phyloP scores from a whole-genome alignment of 495 filamentous ascomycete species.

The Penicillium paxilli region DNA sequence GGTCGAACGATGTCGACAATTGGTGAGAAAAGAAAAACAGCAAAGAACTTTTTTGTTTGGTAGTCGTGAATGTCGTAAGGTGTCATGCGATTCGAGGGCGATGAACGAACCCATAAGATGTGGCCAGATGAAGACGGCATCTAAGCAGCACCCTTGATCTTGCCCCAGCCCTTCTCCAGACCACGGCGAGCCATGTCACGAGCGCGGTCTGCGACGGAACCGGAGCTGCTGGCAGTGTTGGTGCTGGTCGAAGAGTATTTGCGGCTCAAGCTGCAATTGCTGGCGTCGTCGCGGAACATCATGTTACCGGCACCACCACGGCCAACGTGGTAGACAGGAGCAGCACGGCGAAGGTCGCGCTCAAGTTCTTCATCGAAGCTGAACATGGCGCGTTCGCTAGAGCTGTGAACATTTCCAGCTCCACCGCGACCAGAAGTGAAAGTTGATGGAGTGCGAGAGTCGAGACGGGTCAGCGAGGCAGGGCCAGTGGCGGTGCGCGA shows the following conservation, averaged over 20 bases:
- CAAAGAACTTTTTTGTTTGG: constrained; percentile 29
- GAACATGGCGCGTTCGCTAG: constrained; percentile 70
- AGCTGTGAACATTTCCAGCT: constrained; percentile 79
- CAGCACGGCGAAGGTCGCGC: constrained; percentile 61
- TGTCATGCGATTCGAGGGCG: constrained; percentile 16
- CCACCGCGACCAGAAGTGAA: constrained; percentile 87
- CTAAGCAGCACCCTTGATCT: constrained; percentile 43
- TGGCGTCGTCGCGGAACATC: constrained; percentile 42
- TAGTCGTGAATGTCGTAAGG: constrained; percentile 31
- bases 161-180: constrained; percentile 47
- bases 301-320: constrained; percentile 89
- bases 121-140: constrained; percentile 1
- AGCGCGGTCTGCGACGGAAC: constrained; percentile 41
- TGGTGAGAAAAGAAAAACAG: constrained; percentile 7
- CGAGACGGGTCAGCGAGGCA: constrained; percentile 47
- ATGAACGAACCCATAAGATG: background rate
- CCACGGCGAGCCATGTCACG: constrained; percentile 42
- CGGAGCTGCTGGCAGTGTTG: constrained; percentile 37
- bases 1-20: background rate
- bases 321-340: constrained; percentile 77
- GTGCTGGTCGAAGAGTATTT: constrained; percentile 41
- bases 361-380: constrained; percentile 91
- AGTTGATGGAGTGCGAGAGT: constrained; percentile 40
- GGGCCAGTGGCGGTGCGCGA: constrained; percentile 53
- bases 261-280: constrained; percentile 32